These are phyloP conservation scores for Tolypocladium inflatum DNA, from an alignment of 2,329 filamentous ascomycete species.

Conservation along the genomic window DNA sequence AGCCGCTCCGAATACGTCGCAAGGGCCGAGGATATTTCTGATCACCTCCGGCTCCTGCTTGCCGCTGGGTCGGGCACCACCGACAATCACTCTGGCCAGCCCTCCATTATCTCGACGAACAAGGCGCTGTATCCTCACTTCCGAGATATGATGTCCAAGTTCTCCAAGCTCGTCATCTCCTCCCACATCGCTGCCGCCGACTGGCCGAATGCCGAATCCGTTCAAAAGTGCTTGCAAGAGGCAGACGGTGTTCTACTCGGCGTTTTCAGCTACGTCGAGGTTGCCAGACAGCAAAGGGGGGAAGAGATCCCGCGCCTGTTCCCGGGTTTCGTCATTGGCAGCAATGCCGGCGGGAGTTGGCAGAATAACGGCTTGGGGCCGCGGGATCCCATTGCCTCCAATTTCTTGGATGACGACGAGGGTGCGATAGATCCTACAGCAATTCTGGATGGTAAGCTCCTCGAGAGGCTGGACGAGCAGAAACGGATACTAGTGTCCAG, in stretches of 20 bases:
- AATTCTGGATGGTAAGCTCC: slow-evolving; percentile 63
- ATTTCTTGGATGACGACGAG: slow-evolving; percentile 81
- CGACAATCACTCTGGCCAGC: slow-evolving; percentile 96
- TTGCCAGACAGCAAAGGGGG: slow-evolving; percentile 84
- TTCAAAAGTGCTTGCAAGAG: slow-evolving; percentile 91
- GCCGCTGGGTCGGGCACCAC: slow-evolving; percentile 94
- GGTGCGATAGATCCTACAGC: slow-evolving; percentile 60
- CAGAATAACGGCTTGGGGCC: slow-evolving; percentile 58
- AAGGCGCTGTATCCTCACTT: slow-evolving; percentile 96
- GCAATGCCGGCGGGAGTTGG: slow-evolving; percentile 79
- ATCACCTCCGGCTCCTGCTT: slow-evolving; percentile 86
- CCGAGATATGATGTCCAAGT: slow-evolving; percentile 98
- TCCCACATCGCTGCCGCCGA: slow-evolving; percentile 96
- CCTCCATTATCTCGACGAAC: slow-evolving; percentile 98
- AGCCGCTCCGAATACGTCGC: slow-evolving; percentile 86
- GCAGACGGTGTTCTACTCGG: slow-evolving; percentile 93
- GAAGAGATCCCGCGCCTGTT: slow-evolving; percentile 89
- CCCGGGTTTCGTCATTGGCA: slow-evolving; percentile 87
- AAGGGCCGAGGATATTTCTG: slow-evolving; percentile 94
- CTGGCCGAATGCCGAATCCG: slow-evolving; percentile 88
- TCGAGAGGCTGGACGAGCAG: slow-evolving; percentile 78
- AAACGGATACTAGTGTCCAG: slow-evolving; percentile 78
- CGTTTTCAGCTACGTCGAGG: slow-evolving; percentile 93
- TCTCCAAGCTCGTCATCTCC: slow-evolving; percentile 96
- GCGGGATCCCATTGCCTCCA: slow-evolving; percentile 65